Evolutionary conservation across 306 rosid genomes (phyloP).

Genomic region (Vigna trinervia): DNA sequence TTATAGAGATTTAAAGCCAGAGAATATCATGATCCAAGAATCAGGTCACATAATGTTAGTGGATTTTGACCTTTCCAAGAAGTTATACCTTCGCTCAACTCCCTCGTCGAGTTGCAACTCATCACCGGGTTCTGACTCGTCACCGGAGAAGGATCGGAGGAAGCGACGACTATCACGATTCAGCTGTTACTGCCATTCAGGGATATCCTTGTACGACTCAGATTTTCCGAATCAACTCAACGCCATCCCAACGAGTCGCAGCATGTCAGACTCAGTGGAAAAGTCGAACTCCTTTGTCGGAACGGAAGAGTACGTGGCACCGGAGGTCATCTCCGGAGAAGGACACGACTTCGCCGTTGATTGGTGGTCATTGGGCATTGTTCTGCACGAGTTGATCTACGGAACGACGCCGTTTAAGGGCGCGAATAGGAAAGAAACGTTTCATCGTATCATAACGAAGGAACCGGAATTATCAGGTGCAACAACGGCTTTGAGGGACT

Average conservation of each 20-base stretch:
- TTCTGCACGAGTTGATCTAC: constrained; percentile 77
- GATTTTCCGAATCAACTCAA: neutral
- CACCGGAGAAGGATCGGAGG: neutral
- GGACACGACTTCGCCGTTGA: constrained; percentile 87
- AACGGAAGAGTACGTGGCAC: constrained; percentile 96
- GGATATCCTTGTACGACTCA: constrained; percentile 41
- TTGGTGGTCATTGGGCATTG: constrained; percentile 91
- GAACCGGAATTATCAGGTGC: constrained; percentile 61
- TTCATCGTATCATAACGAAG: constrained; percentile 56
- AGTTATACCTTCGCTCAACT: constrained; percentile 51
- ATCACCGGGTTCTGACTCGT: constrained; percentile 30
- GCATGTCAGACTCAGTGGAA: constrained; percentile 60
- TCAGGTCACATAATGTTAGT: constrained; percentile 92
- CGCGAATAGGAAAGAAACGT: constrained; percentile 72
- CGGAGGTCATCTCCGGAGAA: constrained; percentile 71
- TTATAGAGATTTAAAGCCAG: constrained; percentile 93
- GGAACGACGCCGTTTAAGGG: constrained; percentile 84
- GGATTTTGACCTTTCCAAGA: constrained; percentile 88
- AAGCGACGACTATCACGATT: constrained; percentile 48
- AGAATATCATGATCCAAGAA: constrained; percentile 83
- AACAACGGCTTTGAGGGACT: constrained; percentile 62
- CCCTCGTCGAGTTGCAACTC: constrained; percentile 43
- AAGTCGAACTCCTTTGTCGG: constrained; percentile 94
- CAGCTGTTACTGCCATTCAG: constrained; percentile 51
- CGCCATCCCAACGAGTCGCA: neutral